Base-by-base conservation (phyloP, 129 eudicot genomes). In the Arctium minus region DNA sequence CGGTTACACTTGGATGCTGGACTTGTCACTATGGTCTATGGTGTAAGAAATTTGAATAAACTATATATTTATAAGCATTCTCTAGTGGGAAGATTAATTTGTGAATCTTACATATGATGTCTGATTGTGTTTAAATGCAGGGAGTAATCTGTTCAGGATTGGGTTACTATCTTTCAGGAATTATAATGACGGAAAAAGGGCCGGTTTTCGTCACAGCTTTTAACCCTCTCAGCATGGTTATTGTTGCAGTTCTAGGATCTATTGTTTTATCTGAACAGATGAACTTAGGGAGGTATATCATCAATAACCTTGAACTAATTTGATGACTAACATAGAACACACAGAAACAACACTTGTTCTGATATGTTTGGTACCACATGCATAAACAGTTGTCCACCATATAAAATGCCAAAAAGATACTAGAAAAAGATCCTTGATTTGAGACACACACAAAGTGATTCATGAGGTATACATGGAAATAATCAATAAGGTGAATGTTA, bases 201-300 rank as follows among this genome's bases (percentile, higher is more conserved):
- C 99, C 99, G 0, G 95, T 96, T 78, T 93, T 96, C 32, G 98
- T 93, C 35, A 90, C 99, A 1, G 89, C 98, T 33, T 96, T 96
- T 73, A 93, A 77, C 71, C 99, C 99, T 60, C 80, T 96, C 40
- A 76, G 84, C 82, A 93, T 96, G 99, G 95, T 93, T 32, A 85
- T 96, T 22, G 98, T 91, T 68, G 96, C 99, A 7, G 29, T 93
- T 72, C 30, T 93, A 79, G 88, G 97, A 74, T 88, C 92, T 72
- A 79, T 93, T 76, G 84, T 91, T 37, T 80, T 96, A 50, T 72
- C 91, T 0, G 99, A 96, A 88, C 88, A 87, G 12, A 42, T 96
- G 79, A 80, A 85, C 79, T 80, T 96, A 27, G 99, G 99, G 82
- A 90, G 94, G 99, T 96, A 64, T 33, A 53, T 30, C n/a, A 50